These are phyloP conservation scores for Paecilomyces niveus DNA, from an alignment of 2,329 filamentous ascomycete genomes.

Conservation along the genomic window DNA sequence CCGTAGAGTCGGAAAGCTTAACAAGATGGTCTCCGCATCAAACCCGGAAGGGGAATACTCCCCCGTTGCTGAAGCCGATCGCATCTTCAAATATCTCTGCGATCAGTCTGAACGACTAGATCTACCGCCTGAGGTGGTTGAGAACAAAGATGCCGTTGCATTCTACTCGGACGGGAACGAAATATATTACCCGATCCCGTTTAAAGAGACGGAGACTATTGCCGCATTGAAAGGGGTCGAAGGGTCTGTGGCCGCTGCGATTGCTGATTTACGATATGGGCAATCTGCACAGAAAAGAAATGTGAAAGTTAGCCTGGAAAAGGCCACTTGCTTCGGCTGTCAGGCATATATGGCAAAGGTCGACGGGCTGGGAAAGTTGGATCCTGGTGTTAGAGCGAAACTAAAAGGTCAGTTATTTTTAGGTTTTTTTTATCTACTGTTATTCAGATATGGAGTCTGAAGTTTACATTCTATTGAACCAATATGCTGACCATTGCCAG, in stretches of 20 bases:
- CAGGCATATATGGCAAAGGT: conserved; percentile 37
- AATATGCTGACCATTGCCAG: conserved; percentile 34
- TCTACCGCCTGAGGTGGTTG: conserved; percentile 23
- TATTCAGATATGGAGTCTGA: background rate
- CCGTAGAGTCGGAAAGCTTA: background rate
- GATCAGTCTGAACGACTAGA: conserved; percentile 25
- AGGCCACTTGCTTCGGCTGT: conserved; percentile 33
- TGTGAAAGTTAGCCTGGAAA: conserved; percentile 30
- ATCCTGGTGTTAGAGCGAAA: conserved; percentile 30
- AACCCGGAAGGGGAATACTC: conserved; percentile 19
- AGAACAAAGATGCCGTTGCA: conserved; percentile 24
- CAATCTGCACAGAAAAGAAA: conserved; percentile 27
- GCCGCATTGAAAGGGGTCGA: conserved; percentile 55
- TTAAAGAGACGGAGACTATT: conserved; percentile 48
- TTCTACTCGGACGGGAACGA: conserved; percentile 31
- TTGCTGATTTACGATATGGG: conserved; percentile 51
- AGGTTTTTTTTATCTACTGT: background rate
- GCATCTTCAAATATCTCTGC: conserved; percentile 30
- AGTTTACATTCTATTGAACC: background rate
- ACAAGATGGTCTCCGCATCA: conserved; percentile 7
- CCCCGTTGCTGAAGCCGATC: conserved; percentile 27
- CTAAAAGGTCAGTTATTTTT: conserved; percentile 26
- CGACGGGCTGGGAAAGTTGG: conserved; percentile 30
- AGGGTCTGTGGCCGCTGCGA: conserved; percentile 52
- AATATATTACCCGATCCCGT: conserved; percentile 38